Percentiles rank a stretch among this genome's conserved stretches.
phyloP scores from a whole-genome alignment of 768 basidiomycete species.

The Podaxis mareebaensis region DNA sequence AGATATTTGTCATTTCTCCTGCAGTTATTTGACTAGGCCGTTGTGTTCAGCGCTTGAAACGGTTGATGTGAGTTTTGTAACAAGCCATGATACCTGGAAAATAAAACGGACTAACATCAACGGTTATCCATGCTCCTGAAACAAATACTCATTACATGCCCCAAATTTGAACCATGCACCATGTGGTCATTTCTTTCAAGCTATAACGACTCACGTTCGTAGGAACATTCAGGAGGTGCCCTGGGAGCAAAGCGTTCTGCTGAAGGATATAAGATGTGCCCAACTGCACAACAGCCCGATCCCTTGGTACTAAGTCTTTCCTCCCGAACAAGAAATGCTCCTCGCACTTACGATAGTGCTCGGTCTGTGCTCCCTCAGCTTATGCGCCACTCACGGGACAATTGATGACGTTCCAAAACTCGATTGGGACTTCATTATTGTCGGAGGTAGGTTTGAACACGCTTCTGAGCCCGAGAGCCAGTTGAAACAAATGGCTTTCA shows the following conservation, averaged over 20 bases:
- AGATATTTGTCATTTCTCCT: too few relatives aligned
- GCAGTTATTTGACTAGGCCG: too few relatives aligned
- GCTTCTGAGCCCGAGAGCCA: neutral
- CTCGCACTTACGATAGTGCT: neutral
- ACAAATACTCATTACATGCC: too few relatives aligned
- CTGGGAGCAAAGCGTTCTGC: neutral
- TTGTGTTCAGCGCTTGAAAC: too few relatives aligned
- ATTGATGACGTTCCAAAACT: conserved; percentile 4
- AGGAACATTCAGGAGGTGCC: neutral
- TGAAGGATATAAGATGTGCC: neutral
- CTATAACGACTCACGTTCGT: too few relatives aligned
- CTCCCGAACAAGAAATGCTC: neutral
- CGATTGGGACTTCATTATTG: conserved; percentile 21
- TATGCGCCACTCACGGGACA: neutral
- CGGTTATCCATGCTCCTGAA: too few relatives aligned
- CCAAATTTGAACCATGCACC: too few relatives aligned
- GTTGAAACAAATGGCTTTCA: conserved; percentile 1
- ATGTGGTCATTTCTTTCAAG: too few relatives aligned
- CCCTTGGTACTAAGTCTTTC: too few relatives aligned
- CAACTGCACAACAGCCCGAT: neutral
- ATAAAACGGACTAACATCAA: too few relatives aligned
- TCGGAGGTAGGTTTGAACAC: conserved; percentile 21
- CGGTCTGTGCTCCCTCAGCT: neutral
- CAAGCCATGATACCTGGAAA: too few relatives aligned
- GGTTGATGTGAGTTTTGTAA: too few relatives aligned